phyloP scores from a whole-genome alignment of 495 filamentous ascomycete genomes.

The Delitschia confertaspora region DNA sequence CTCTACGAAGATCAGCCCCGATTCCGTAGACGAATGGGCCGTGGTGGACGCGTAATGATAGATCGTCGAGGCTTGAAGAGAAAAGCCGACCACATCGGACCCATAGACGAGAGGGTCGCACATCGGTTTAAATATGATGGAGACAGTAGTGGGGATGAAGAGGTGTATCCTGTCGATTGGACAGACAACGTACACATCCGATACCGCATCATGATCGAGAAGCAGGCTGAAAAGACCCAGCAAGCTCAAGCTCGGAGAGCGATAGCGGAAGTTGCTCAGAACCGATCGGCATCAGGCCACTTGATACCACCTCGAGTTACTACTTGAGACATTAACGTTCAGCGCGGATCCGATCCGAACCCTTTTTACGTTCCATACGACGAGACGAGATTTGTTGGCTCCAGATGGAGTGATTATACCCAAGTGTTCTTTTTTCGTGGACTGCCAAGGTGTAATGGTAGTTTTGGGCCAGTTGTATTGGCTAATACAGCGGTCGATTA shows the following conservation, averaged over 20 bases:
- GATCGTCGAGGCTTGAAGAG: slow-evolving; percentile 27
- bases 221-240: slow-evolving; percentile 15
- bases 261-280: slow-evolving; percentile 20
- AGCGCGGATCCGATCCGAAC: no score
- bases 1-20: slow-evolving; percentile 11
- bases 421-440: slow-evolving; percentile 5
- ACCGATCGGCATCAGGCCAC: slow-evolving; percentile 24
- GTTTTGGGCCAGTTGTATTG: no score
- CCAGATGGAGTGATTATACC: slow-evolving; percentile 4
- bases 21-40: slow-evolving; percentile 25
- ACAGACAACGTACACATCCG: slow-evolving; percentile 23
- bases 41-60: slow-evolving; percentile 29
- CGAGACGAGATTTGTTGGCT: slow-evolving; percentile 1
- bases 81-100: slow-evolving; percentile 10
- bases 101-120: slow-evolving; percentile 16
- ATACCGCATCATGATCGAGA: slow-evolving; percentile 29
- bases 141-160: slow-evolving; percentile 27
- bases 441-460: no score
- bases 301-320: slow-evolving; percentile 19
- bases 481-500: no score
- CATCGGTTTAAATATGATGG: slow-evolving; percentile 23
- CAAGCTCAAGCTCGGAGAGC: slow-evolving; percentile 12
- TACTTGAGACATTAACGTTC: slow-evolving; percentile 3
- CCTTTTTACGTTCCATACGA: not conserved
- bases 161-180: slow-evolving; percentile 21